Percentiles rank a stretch among this genome's conserved stretches.
Conservation (phyloP, 2,329 filamentous ascomycete species). For the Apiospora pterosperma region DNA sequence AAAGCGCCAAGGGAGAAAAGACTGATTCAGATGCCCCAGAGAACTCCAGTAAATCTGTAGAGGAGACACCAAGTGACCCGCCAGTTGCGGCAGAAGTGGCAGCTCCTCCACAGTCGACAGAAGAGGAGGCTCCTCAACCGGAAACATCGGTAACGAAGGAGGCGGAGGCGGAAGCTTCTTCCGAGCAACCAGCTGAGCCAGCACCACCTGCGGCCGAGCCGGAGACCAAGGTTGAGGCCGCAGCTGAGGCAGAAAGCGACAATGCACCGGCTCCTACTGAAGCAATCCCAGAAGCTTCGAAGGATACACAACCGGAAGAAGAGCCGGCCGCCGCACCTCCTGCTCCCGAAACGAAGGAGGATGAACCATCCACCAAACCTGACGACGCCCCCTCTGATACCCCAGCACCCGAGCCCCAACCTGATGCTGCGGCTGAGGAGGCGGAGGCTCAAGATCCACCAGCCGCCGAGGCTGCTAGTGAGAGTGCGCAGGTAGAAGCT, state of each 20-base stretch:
- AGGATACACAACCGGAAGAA: neutral
- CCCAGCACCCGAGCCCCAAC: neutral
- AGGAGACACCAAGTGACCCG: neutral
- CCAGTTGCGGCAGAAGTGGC: neutral
- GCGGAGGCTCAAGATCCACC: neutral
- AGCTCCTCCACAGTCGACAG: neutral
- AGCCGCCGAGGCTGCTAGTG: neutral
- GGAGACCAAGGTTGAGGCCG: neutral
- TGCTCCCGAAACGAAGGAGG: neutral
- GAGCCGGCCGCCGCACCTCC: neutral
- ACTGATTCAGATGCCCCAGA: neutral
- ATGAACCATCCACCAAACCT: neutral
- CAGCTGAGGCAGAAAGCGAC: neutral
- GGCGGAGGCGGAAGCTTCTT: neutral
- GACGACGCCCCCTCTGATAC: neutral
- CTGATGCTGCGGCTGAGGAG: neutral
- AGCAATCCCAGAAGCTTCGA: neutral
- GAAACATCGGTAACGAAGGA: neutral
- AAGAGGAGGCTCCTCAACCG: neutral
- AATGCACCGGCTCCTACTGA: neutral
- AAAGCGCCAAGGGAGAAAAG: conserved; percentile 11
- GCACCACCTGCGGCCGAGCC: neutral
- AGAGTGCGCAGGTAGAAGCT: neutral
- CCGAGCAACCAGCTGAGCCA: neutral
- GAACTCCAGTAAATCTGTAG: neutral